A percentile compares a stretch with the other conserved stretches of the same genome.
phyloP scores from a whole-genome alignment of 202 grass and related monocot species.

The Hordeum pubiflorum region DNA sequence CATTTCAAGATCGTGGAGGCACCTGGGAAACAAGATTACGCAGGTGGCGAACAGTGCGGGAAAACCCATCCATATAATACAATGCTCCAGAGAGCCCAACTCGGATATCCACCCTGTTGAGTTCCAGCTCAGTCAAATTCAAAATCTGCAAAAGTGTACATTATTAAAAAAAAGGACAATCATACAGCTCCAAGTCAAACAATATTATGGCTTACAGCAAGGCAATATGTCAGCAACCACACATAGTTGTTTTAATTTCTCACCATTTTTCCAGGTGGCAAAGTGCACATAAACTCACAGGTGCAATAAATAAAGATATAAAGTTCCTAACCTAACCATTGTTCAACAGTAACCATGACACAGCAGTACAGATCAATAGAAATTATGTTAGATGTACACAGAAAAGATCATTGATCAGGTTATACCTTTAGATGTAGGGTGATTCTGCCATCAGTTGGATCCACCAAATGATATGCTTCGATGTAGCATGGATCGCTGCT shows the following conservation, averaged over 20 bases:
- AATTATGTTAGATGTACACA: background rate
- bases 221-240: background rate
- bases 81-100: conserved; percentile 83
- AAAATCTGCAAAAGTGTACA: conserved; percentile 69
- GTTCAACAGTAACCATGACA: background rate
- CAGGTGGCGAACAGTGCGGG: conserved; percentile 74
- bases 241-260: conserved; percentile 6
- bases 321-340: background rate
- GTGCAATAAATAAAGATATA: background rate
- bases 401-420: conserved; percentile 23
- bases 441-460: conserved; percentile 83
- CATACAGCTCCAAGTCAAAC: conserved; percentile 17
- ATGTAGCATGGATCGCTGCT: conserved; percentile 94
- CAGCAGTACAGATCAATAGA: background rate
- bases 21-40: conserved; percentile 95
- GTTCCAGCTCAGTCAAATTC: conserved; percentile 97
- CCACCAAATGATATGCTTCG: conserved; percentile 90
- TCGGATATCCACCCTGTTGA: conserved; percentile 86
- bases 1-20: background rate
- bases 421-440: conserved; percentile 85
- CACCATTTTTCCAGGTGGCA: background rate
- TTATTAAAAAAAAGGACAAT: conserved; percentile 8
- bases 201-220: conserved; percentile 7
- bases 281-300: conserved; percentile 11
- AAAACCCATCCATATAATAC: conserved; percentile 95